Percentiles rank a stretch among this genome's conserved stretches.
Conservation (phyloP, 768 basidiomycete genomes). For the Trichaptum fuscoviolaceum region DNA sequence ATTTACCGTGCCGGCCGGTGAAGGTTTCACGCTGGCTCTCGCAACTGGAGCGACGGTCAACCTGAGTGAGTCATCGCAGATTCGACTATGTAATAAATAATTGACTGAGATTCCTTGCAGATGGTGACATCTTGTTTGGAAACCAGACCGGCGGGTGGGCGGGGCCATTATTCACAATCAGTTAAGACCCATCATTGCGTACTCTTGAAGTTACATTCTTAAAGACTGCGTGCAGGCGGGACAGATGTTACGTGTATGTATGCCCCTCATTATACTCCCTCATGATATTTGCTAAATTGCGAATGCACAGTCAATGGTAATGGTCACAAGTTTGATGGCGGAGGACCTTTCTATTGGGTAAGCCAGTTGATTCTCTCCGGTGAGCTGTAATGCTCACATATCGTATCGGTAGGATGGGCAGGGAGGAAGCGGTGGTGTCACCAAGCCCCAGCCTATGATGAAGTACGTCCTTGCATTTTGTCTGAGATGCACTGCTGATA, state of each 20-base stretch:
- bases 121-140: slow-evolving; percentile 55
- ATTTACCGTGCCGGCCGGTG: slow-evolving; percentile 53
- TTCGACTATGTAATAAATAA: background rate
- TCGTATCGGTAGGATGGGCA: slow-evolving; percentile 13
- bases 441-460: slow-evolving; percentile 36
- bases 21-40: slow-evolving; percentile 44
- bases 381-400: background rate
- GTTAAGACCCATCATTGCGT: slow-evolving; percentile 23
- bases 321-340: slow-evolving; percentile 35
- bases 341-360: slow-evolving; percentile 42
- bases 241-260: slow-evolving; percentile 41
- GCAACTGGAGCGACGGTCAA: slow-evolving; percentile 50
- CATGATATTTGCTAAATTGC: background rate
- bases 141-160: slow-evolving; percentile 36
- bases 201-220: background rate
- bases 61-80: slow-evolving; percentile 36
- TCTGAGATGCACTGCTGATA: background rate
- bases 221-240: slow-evolving; percentile 31
- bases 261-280: background rate
- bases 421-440: slow-evolving; percentile 20
- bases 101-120: slow-evolving; percentile 22
- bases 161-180: slow-evolving; percentile 50
- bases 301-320: slow-evolving; percentile 29
- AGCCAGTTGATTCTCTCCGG: background rate
- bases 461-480: slow-evolving; percentile 18